Evolutionary conservation across 148 eudicot species (phyloP).

Genomic region (Chenopodium berlandieri): DNA sequence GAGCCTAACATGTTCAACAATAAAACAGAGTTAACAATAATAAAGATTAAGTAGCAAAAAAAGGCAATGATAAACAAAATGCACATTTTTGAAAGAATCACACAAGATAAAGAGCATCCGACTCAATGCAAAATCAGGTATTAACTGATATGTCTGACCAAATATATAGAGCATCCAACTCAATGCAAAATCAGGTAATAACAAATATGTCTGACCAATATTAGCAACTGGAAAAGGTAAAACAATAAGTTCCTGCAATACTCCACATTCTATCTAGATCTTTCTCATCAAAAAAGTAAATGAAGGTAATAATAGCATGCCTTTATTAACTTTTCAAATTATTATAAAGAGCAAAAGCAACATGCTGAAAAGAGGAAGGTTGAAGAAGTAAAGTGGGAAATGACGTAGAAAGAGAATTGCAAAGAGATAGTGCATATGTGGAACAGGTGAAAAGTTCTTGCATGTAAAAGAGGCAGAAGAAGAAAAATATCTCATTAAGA

Average conservation of each 20-base stretch:
- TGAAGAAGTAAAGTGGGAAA: not conserved
- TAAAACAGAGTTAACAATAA: slow-evolving; percentile 11
- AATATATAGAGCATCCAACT: not conserved
- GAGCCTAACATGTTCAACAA: slow-evolving; percentile 49
- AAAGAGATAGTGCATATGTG: not conserved
- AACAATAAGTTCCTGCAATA: not conserved
- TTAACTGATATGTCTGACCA: not conserved
- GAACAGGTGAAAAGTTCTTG: not conserved
- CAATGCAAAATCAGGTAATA: not conserved
- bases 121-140: not conserved
- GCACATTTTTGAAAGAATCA: not conserved
- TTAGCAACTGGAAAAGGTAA: not conserved
- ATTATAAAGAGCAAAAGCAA: not conserved
- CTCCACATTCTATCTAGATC: not conserved
- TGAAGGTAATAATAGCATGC: not conserved
- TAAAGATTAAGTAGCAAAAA: not conserved
- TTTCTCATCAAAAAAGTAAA: not conserved
- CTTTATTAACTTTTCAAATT: not conserved
- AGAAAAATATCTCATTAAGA: not conserved
- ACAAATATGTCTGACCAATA: not conserved
- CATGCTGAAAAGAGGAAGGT: not conserved
- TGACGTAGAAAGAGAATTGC: not conserved
- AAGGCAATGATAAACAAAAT: not conserved
- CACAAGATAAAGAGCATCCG: too few relatives aligned
- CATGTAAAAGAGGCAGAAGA: not conserved